phyloP scores from a whole-genome alignment of 1,139 yeast genomes.

The Hansenula lynferdii region DNA sequence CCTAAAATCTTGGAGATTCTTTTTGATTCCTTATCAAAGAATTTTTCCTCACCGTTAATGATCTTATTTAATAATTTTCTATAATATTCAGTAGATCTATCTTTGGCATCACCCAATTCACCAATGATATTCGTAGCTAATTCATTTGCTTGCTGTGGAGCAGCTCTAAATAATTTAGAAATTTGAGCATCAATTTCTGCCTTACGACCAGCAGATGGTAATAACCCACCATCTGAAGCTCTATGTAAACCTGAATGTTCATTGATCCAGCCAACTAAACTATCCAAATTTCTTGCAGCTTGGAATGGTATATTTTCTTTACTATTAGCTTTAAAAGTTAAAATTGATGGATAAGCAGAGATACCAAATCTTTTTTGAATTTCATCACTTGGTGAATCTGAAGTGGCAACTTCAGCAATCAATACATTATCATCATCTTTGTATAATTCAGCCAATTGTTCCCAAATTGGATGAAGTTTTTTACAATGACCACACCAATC shows the following conservation, averaged over 20 bases:
- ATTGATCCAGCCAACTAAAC: constrained; percentile 48
- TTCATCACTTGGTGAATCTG: constrained; percentile 42
- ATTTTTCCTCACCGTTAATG: constrained; percentile 41
- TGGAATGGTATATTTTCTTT: constrained; percentile 27
- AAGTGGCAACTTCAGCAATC: constrained; percentile 85
- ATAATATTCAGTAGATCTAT: constrained; percentile 34
- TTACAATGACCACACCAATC: constrained; percentile 99
- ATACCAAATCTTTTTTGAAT: constrained; percentile 36
- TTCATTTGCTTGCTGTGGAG: constrained; percentile 23
- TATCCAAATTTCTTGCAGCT: constrained; percentile 33
- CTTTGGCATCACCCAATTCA: constrained; percentile 17
- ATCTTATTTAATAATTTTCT: constrained; percentile 45
- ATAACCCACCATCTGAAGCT: constrained; percentile 46
- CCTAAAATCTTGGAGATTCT: constrained; percentile 46
- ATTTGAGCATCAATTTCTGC: constrained; percentile 35
- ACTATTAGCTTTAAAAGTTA: constrained; percentile 86
- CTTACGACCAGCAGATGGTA: constrained; percentile 51
- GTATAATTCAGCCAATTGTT: constrained; percentile 71
- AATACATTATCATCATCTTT: constrained; percentile 50
- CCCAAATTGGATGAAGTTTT: constrained; percentile 87
- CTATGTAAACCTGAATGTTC: constrained; percentile 48
- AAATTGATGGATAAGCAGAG: constrained; percentile 88
- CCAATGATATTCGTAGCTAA: constrained; percentile 24
- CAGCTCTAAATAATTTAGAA: constrained; percentile 21
- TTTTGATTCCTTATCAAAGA: constrained; percentile 43